Evolutionary conservation across 148 eudicot genomes (phyloP), one percentile per base, ranked within the genome.

Genomic region (Talinum fruticosum): DNA sequence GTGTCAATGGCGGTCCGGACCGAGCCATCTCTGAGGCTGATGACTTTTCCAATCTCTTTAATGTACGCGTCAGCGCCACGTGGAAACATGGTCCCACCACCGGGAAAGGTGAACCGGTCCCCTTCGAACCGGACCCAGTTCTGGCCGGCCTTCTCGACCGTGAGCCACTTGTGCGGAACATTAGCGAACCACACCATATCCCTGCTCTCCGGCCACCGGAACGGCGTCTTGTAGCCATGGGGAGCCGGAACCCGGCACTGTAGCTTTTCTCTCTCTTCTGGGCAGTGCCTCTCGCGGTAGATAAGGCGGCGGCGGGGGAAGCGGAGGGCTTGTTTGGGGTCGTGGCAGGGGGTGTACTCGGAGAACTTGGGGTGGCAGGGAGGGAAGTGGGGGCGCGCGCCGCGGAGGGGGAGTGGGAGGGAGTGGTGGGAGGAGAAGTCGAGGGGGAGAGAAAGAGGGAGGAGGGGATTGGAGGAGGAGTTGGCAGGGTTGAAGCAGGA

Each of bases 61-160:
- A 94, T 89, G 65, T 94, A 94, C 8, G 90, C 89, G 29, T 88
- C 83, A 32, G 98, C 98, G 5, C 98, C 98, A 23, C 82, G 83
- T 16, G 93, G 92, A 49, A 92, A 92, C 97, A 90, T 92, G 41
- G 98, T 94, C 53, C 97, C 97, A 33, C 98, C 98, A 44, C 98
- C 97, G 10, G 97, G 97, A 41, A 94, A 94, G 41, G 78, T 85
- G 82, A 94, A 92, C 85, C 90, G 88, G 85, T 94, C 93, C 1
- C 78, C 91, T 51, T 89, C 88, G 37, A 88, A 92, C 86, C 92
- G 86, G 73, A 94, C 93, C 97, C 98, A 94, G 73, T 94, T 94
- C 82, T 92, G 98, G 2, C 83, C 90, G n/a, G 98, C 98, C 76
- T 94, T 94, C 82, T 88, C 98, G 41, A 92, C 87, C 16, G 98